These are phyloP conservation scores for Macrocybe gigantea DNA, from an alignment of 768 basidiomycete species.

Conservation along the genomic window DNA sequence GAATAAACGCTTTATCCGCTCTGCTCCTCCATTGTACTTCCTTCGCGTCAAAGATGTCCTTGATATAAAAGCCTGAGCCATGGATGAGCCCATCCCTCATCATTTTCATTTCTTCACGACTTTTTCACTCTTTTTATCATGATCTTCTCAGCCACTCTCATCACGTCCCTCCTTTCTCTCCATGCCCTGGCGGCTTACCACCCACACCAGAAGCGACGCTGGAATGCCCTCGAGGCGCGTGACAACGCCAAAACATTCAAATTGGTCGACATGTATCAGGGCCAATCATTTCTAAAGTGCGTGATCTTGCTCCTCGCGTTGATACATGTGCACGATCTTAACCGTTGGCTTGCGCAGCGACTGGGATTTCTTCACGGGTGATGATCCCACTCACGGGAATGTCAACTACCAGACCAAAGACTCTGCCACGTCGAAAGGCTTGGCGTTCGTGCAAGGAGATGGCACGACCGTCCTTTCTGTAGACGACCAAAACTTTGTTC, in stretches of 20 bases:
- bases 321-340: background rate
- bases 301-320: conserved; percentile 9
- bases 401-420: conserved; percentile 52
- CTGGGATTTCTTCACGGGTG: conserved; percentile 58
- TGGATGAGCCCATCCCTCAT: no score
- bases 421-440: conserved; percentile 42
- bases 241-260: conserved; percentile 18
- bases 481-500: conserved; percentile 44
- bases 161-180: no score
- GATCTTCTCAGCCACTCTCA: no score
- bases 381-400: conserved; percentile 68
- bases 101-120: no score
- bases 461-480: conserved; percentile 54
- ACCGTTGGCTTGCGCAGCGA: conserved; percentile 27
- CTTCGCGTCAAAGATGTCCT: no score
- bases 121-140: no score
- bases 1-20: no score
- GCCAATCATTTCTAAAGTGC: conserved; percentile 57
- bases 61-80: no score
- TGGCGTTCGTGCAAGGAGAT: conserved; percentile 56
- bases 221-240: conserved; percentile 9
- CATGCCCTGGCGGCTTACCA: no score
- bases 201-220: no score
- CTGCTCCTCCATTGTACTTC: no score
- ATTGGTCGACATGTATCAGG: conserved; percentile 31